These are phyloP conservation scores for Sclerotinia trifoliorum DNA, from an alignment of 2,329 filamentous ascomycete genomes.

Conservation along the genomic window DNA sequence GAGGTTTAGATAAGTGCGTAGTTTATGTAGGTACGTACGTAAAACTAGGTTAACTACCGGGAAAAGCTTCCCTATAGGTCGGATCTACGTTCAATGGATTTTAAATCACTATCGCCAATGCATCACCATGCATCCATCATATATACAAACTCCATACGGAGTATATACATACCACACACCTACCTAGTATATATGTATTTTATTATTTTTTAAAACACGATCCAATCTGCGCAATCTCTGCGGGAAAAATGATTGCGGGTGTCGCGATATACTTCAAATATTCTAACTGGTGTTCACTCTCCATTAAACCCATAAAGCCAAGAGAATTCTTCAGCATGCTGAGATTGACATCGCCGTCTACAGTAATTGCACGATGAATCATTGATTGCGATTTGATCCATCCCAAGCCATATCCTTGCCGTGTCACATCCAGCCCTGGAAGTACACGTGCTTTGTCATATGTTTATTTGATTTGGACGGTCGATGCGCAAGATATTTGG, in stretches of 20 bases:
- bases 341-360: constrained; percentile 22
- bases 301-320: neutral
- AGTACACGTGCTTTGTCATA: constrained; percentile 36
- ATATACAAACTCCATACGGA: too few species aligned
- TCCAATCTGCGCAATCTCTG: neutral
- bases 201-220: too few species aligned
- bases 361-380: neutral
- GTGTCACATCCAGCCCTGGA: constrained; percentile 34
- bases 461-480: constrained; percentile 33
- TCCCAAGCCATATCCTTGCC: constrained; percentile 24
- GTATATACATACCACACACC: too few species aligned
- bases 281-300: neutral
- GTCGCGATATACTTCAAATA: constrained; percentile 20
- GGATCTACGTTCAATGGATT: neutral
- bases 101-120: constrained; percentile 2
- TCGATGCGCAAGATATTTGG: constrained; percentile 14
- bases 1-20: neutral
- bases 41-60: neutral
- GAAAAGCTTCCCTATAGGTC: neutral
- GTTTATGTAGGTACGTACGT: neutral
- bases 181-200: too few species aligned
- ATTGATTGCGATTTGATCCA: neutral
- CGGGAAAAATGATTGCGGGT: constrained; percentile 4
- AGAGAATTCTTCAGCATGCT: constrained; percentile 13
- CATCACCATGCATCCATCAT: neutral